phyloP scores from a whole-genome alignment of 306 rosid species.

The Lathyrus oleraceus region DNA sequence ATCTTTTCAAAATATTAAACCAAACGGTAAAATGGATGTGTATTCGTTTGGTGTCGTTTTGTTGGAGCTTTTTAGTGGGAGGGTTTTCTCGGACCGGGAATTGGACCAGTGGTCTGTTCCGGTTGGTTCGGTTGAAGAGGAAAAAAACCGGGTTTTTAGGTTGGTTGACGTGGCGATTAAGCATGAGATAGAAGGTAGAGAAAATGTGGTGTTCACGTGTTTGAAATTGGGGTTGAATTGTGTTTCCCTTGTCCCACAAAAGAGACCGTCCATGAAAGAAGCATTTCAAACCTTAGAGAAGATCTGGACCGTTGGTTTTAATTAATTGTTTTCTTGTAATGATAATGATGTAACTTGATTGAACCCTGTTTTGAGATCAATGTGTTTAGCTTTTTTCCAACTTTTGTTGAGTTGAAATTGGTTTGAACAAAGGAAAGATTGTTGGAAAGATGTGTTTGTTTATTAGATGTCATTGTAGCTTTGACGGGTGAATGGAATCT shows the following conservation, averaged over 20 bases:
- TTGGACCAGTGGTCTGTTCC: constrained; percentile 51
- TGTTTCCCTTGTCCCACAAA: constrained; percentile 62
- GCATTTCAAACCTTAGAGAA: constrained; percentile 66
- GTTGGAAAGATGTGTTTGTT: constrained; percentile 26
- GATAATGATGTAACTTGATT: constrained; percentile 33
- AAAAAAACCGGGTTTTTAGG: constrained; percentile 51
- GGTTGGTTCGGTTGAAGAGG: constrained; percentile 52
- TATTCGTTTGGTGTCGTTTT: constrained; percentile 82
- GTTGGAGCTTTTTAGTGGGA: constrained; percentile 74
- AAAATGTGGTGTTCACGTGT: constrained; percentile 51
- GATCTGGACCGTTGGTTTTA: constrained; percentile 7
- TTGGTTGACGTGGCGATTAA: constrained; percentile 62
- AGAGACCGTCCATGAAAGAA: constrained; percentile 88
- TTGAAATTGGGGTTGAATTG: constrained; percentile 78
- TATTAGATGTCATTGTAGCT: constrained; percentile 20
- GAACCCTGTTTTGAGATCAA: constrained; percentile 30
- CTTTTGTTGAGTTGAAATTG: constrained; percentile 44
- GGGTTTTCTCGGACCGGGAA: constrained; percentile 61
- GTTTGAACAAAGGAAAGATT: constrained; percentile 26
- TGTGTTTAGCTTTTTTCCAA: not conserved
- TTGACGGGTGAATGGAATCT: constrained; percentile 29
- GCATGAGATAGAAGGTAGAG: constrained; percentile 61
- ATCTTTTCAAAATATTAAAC: constrained; percentile 55
- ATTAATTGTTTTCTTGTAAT: constrained; percentile 14
- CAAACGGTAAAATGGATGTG: constrained; percentile 80